Evolutionary conservation across 306 rosid species (phyloP), one percentile per base, ranked within the genome.

Genomic region (Aeschynomene evenia): DNA sequence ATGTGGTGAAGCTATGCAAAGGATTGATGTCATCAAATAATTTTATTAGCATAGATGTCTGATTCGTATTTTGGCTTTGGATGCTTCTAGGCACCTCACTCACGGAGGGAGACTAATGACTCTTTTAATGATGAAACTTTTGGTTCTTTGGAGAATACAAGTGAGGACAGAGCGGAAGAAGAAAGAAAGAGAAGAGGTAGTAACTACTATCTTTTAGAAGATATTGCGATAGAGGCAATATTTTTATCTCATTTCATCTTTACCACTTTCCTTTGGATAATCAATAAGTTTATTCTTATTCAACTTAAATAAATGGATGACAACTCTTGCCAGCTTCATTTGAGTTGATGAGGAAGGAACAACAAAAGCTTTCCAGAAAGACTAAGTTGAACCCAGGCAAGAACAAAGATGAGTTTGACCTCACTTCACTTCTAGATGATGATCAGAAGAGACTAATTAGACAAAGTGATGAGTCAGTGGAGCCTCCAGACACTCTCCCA

Each of bases 111-210:
- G 31, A 80, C 70, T 53, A 72, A 66, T 3, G 99, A 92, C 65
- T 78, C 89, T 12, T 60, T 13, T 18, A 85, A 94, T 69, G 84
- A 94, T 39, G 99, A 94, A 81, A 94, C 99, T 0, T 94, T 94
- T 88, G 99, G 99, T 70, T 87, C 97, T 43, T 80, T 74, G 45
- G 97, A 94, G 75, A 6, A 1, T 67, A 80, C 97, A 50, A 83
- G 76, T 62, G 99, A 88, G 74, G 97, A 91, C 80, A 90, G 85
- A 75, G 91, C 78, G 55, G 97, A 91, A 81, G 99, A 94, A 84
- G 99, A 94, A 79, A 87, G 86, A 62, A 94, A 94, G 83, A 88
- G 99, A 87, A 88, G 97, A 91, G 97, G 99, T 94, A 82, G 99
- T 94, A 82, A 67, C 64, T 66, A 36, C 66, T 33, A 46, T 60